Evolutionary conservation across 23 red algal species (phyloP), one percentile per base, ranked within the genome.

Genomic region (Cyanidioschyzon merolae): DNA sequence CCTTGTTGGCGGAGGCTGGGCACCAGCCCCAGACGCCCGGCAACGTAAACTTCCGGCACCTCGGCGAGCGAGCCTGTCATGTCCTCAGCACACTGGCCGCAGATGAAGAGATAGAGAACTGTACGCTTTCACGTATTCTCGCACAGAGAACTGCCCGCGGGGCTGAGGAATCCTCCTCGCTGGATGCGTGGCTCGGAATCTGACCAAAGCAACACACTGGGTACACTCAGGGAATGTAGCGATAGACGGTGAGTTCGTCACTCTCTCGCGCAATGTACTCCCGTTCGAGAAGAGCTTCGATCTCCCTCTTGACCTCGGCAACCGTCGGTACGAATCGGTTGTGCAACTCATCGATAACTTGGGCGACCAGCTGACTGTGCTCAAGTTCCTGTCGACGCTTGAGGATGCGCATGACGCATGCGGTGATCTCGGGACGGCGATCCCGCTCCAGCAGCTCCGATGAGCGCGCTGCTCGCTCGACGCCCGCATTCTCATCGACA

Each of bases 201-300:
- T 57, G 50, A 57, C 15, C 50, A 24, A 24, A 16, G 15, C 15
- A 24, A 16, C 15, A 12, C 50, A 24, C 50, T 57, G 50, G 15
- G 16, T 27, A 25, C n/a, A 32, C 63, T 90, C 58, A 98, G 35
- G 94, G 88, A 50, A 98, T 58, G 59, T 98, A 98, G 32, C 89
- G 76, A 76, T 98, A 98, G 15, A 85, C 41, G 37, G 77, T 80
- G 16, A 58, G 79, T 37, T 89, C 83, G 16, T 91, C 76, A 32
- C 39, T 82, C 35, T 98, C 81, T 76, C 94, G 75, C 51, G 85
- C 82, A 58, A 98, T 76, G 75, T 88, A 98, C 39, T 98, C 94
- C n/a, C 94, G 80, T 40, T 98, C 88, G 39, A 98, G 83, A 29
- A 98, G 80, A 59, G 79, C 83, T 58, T 98, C 94, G 63, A 98